phyloP scores from a whole-genome alignment of 768 basidiomycete species.

The Hypsizygus marmoreus region DNA sequence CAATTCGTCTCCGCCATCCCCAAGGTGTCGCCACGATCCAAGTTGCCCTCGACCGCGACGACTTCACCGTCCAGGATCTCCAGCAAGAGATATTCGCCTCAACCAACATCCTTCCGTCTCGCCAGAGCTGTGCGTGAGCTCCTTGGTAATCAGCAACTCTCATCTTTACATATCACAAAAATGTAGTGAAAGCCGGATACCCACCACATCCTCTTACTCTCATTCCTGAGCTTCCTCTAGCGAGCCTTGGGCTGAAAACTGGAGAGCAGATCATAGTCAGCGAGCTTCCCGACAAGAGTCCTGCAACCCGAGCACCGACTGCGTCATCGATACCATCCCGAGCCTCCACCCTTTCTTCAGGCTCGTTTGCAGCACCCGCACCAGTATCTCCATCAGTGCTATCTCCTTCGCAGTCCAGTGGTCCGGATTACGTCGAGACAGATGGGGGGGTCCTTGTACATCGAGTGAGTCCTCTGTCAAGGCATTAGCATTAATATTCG shows the following conservation, averaged over 20 bases:
- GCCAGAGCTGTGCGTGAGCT: constrained; percentile 71
- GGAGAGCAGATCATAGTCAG: constrained; percentile 91
- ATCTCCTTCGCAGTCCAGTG: constrained; percentile 24
- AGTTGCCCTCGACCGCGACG: constrained; percentile 52
- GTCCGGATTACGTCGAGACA: constrained; percentile 60
- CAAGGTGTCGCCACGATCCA: constrained; percentile 81
- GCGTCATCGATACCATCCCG: constrained; percentile 4
- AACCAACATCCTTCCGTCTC: constrained; percentile 72
- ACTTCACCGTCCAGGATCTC: constrained; percentile 71
- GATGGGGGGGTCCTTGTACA: constrained; percentile 74
- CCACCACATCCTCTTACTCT: constrained; percentile 76
- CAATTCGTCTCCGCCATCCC: constrained; percentile 81
- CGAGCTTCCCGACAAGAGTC: constrained; percentile 29
- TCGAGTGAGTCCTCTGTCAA: constrained; percentile 54
- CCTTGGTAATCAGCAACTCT: constrained; percentile 4
- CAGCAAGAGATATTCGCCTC: constrained; percentile 67
- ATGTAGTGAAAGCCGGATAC: constrained; percentile 78
- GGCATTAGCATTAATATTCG: background rate
- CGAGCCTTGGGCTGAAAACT: constrained; percentile 70
- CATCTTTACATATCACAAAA: background rate
- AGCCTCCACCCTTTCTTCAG: constrained; percentile 13
- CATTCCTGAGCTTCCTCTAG: constrained; percentile 71
- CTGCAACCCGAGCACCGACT: constrained; percentile 21
- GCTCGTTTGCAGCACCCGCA: constrained; percentile 5
- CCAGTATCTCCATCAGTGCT: constrained; percentile 9